phyloP scores from a whole-genome alignment of 441 rosid species.

The Mallotus repandus region DNA sequence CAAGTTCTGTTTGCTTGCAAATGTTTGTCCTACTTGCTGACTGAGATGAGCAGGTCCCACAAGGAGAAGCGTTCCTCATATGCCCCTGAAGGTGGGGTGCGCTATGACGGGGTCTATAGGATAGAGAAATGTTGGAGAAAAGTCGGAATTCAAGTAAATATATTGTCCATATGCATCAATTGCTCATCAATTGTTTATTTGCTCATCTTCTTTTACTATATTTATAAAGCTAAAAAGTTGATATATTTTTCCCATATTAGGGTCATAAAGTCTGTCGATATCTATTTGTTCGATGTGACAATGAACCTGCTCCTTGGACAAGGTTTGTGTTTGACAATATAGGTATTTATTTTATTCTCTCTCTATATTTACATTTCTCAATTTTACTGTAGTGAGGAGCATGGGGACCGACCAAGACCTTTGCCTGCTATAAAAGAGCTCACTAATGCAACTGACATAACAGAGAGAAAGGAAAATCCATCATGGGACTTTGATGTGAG shows the following conservation, averaged over 20 bases:
- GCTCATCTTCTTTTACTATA: no score
- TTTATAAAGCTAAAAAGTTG: no score
- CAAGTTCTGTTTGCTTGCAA: neutral
- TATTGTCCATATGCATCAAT: no score
- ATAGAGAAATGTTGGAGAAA: conserved; percentile 81
- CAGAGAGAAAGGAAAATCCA: conserved; percentile 60
- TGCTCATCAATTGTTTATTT: no score
- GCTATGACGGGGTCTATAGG: conserved; percentile 84
- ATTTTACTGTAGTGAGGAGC: conserved; percentile 50
- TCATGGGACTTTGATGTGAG: conserved; percentile 86
- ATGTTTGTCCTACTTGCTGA: neutral
- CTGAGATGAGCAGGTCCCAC: conserved; percentile 50
- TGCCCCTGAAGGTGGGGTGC: conserved; percentile 70
- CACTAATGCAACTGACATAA: conserved; percentile 45
- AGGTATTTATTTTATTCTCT: neutral
- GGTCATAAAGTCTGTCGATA: no score
- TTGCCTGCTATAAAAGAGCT: conserved; percentile 63
- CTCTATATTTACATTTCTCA: neutral
- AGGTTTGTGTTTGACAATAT: no score
- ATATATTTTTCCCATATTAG: no score
- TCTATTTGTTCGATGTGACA: no score
- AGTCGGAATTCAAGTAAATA: conserved; percentile 65
- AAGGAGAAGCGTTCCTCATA: conserved; percentile 72
- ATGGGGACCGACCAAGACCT: conserved; percentile 78
- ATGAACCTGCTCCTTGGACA: no score